A percentile compares a stretch with the other conserved stretches of the same genome.
Conservation (phyloP, 176 grass and related monocot species). For the Musa itinerans region DNA sequence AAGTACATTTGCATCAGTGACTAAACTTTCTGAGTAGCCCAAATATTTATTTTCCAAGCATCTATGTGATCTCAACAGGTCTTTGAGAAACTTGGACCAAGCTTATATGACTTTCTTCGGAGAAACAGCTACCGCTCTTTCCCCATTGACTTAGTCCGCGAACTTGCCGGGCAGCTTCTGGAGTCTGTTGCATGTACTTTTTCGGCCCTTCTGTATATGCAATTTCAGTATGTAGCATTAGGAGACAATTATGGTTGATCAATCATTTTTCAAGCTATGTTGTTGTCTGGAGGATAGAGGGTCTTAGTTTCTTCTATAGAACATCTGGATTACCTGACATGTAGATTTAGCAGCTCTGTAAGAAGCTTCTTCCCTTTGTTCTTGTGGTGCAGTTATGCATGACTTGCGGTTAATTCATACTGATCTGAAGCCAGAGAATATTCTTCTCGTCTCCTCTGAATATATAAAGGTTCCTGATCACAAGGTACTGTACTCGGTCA, state of each 20-base stretch:
- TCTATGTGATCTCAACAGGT: conserved; percentile 41
- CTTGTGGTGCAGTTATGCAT: conserved; percentile 70
- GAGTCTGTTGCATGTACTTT: conserved; percentile 74
- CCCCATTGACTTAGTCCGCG: conserved; percentile 75
- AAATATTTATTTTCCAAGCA: background rate
- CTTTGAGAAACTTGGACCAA: conserved; percentile 91
- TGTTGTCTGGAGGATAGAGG: no score
- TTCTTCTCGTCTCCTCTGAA: conserved; percentile 89
- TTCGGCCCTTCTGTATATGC: conserved; percentile 4
- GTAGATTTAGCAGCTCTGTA: background rate
- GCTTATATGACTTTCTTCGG: conserved; percentile 76
- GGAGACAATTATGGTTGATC: background rate
- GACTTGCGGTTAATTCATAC: conserved; percentile 92
- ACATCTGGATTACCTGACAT: background rate
- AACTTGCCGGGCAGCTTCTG: conserved; percentile 88
- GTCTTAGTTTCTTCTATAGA: background rate
- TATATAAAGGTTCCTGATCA: conserved; percentile 70
- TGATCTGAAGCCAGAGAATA: conserved; percentile 97
- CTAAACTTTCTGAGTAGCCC: background rate
- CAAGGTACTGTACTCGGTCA: conserved; percentile 36
- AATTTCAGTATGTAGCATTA: background rate
- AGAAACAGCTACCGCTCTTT: conserved; percentile 80
- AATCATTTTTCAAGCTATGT: background rate
- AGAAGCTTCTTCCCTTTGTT: conserved; percentile 1
- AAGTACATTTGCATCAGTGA: conserved; percentile 69